Conservation (phyloP, 2,329 filamentous ascomycete species). For the Nothophaeocryptopus gaeumannii region DNA sequence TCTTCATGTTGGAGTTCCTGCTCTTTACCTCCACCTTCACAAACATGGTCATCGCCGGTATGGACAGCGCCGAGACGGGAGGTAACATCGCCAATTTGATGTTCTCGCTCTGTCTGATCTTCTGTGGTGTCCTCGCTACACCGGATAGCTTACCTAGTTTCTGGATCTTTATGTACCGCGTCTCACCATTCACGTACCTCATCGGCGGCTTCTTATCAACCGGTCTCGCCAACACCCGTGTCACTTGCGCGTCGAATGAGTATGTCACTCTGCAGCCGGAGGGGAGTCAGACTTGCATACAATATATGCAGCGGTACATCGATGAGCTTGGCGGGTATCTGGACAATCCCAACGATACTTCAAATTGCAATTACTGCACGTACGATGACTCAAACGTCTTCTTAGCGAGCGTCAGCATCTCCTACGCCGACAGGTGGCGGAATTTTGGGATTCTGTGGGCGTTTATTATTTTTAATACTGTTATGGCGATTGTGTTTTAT, state of each 20-base stretch:
- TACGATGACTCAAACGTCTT: conserved; percentile 45
- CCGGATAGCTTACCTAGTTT: conserved; percentile 65
- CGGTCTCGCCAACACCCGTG: conserved; percentile 64
- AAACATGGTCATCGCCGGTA: conserved; percentile 70
- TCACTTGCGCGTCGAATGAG: conserved; percentile 69
- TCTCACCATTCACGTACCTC: conserved; percentile 74
- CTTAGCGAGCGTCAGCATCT: conserved; percentile 41
- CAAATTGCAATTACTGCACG: conserved; percentile 42
- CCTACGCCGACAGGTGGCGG: conserved; percentile 49
- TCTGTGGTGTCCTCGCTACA: conserved; percentile 66
- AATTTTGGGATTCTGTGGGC: conserved; percentile 55
- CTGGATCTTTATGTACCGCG: conserved; percentile 81
- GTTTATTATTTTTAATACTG: conserved; percentile 53
- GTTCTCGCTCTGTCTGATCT: conserved; percentile 71
- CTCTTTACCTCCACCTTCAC: conserved; percentile 71
- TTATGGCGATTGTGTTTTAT: conserved; percentile 51
- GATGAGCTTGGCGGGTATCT: conserved; percentile 38
- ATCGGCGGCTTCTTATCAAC: conserved; percentile 68
- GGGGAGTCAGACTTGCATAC: conserved; percentile 41
- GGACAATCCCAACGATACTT: conserved; percentile 32
- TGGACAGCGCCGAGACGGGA: conserved; percentile 71
- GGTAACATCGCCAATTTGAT: conserved; percentile 73
- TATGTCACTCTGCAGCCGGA: conserved; percentile 64
- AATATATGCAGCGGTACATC: conserved; percentile 40
- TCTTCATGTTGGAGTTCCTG: conserved; percentile 72